Evolutionary conservation across 1,284 basidiomycete genomes (phyloP).

Genomic region (Mycena citricolor): DNA sequence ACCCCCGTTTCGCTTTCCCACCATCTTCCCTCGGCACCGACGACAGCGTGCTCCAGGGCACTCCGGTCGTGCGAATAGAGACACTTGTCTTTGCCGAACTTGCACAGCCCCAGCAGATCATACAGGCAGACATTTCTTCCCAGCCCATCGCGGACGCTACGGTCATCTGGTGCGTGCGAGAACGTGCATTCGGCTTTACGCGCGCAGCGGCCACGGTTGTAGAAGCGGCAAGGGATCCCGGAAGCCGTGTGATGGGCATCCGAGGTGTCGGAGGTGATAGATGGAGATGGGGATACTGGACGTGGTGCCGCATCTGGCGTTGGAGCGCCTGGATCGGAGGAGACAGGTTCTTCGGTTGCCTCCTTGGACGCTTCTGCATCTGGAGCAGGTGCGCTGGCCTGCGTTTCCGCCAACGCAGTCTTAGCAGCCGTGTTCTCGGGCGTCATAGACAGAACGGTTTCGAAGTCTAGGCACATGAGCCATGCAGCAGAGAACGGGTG

Average conservation of each 20-base stretch:
- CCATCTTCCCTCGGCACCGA: slow-evolving; percentile 12
- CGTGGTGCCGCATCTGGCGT: no score
- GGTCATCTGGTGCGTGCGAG: slow-evolving; percentile 40
- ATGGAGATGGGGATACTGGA: no score
- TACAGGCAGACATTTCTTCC: slow-evolving; percentile 42
- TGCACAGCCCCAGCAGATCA: slow-evolving; percentile 37
- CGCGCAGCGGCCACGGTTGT: slow-evolving; percentile 39
- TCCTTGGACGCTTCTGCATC: no score
- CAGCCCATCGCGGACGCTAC: slow-evolving; percentile 41
- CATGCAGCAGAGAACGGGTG: no score
- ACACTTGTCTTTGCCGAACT: slow-evolving; percentile 33
- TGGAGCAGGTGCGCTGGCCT: neutral
- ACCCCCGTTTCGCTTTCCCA: slow-evolving; percentile 14
- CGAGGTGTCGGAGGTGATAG: slow-evolving; percentile 38
- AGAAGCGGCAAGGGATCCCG: slow-evolving; percentile 37
- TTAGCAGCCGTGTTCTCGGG: slow-evolving; percentile 20
- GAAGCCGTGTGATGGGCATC: slow-evolving; percentile 40
- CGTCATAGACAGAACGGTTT: slow-evolving; percentile 27
- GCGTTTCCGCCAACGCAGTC: slow-evolving; percentile 2
- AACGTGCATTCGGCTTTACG: slow-evolving; percentile 32
- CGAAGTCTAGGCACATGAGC: slow-evolving; percentile 28
- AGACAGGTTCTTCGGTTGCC: no score
- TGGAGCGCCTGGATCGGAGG: no score
- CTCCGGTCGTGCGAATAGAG: slow-evolving; percentile 34
- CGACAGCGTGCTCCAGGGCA: slow-evolving; percentile 1